Base-by-base conservation (phyloP, 129 eudicot species). In the Escallonia rubra region DNA sequence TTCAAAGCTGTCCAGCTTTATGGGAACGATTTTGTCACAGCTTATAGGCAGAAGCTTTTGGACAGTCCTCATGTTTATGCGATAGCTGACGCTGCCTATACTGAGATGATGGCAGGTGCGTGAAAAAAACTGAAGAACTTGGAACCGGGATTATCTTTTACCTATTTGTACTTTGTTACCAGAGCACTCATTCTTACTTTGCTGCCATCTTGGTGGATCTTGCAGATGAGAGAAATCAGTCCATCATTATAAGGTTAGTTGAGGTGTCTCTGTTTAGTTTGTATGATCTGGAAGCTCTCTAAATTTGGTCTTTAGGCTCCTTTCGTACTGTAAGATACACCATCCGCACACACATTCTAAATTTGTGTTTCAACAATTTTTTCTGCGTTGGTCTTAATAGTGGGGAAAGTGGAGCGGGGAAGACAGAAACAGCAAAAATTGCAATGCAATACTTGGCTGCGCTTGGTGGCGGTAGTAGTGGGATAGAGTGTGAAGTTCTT, bases 401-500 rank as follows among this genome's bases (percentile, higher is more conserved):
- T 68, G 97, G 97, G 65, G 99, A 94, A 77, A 94, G 97, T 80
- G 99, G 99, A 66, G 80, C 96, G 50, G 99, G 99, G 72, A 94
- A 94, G 78, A 94, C 93, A 41, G 96, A 89, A 76, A 87, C 97
- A 65, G 87, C 96, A 67, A 94, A 94, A 60, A 62, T 94, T 74
- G 90, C 90, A 14, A 84, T 94, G 91, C 90, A 94, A 74, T 94
- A 94, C 73, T 72, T 94, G 74, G 80, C 85, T 49, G 76, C 77
- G 34, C 74, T 80, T 67, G 86, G 90, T 66, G 88, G 96, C 59
- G 87, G 83, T 38, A 53, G 75, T 75, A 76, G 74, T 57, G 96
- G 93, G 49, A 71, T 89, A 41, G 87, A 89, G 68, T 41, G 53
- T 66, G 85, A 83, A 78, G 75, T 94, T 64, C 84, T 72, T 64